These are phyloP conservation scores for Monosporozyma solicola DNA, from an alignment of 805 yeast species.

Conservation along the genomic window DNA sequence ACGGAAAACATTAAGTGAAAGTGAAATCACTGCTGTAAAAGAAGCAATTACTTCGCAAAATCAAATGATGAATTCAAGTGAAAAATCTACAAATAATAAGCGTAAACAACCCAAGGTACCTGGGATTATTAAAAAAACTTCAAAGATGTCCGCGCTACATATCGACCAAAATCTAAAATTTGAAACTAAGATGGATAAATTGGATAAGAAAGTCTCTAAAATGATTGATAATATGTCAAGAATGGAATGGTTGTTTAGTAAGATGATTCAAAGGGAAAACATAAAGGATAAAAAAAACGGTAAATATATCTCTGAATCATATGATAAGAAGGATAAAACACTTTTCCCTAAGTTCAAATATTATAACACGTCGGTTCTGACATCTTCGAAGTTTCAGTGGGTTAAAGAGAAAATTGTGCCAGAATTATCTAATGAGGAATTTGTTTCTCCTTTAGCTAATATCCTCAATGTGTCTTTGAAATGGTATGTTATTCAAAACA, in stretches of 20 bases:
- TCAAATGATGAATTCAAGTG: neutral
- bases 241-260: conserved; percentile 16
- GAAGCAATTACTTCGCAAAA: neutral
- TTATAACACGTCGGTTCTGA: conserved; percentile 16
- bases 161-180: neutral
- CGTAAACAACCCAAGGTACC: neutral
- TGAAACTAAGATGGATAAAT: conserved; percentile 10
- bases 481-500: conserved; percentile 21
- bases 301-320: neutral
- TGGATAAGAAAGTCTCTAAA: conserved; percentile 19
- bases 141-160: neutral
- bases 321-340: neutral
- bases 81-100: neutral
- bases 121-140: neutral
- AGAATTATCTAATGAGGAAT: conserved; percentile 5
- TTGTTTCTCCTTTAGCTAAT: conserved; percentile 15
- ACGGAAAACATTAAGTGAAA: neutral
- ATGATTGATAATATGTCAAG: conserved; percentile 16
- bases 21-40: neutral
- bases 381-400: conserved; percentile 20
- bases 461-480: conserved; percentile 14
- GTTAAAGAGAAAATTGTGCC: conserved; percentile 11
- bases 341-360: conserved; percentile 9
- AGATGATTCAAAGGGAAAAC: conserved; percentile 7
- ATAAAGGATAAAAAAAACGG: neutral